Conservation (phyloP, 2,329 filamentous ascomycete species). For the Gnomoniopsis smithogilvyi region DNA sequence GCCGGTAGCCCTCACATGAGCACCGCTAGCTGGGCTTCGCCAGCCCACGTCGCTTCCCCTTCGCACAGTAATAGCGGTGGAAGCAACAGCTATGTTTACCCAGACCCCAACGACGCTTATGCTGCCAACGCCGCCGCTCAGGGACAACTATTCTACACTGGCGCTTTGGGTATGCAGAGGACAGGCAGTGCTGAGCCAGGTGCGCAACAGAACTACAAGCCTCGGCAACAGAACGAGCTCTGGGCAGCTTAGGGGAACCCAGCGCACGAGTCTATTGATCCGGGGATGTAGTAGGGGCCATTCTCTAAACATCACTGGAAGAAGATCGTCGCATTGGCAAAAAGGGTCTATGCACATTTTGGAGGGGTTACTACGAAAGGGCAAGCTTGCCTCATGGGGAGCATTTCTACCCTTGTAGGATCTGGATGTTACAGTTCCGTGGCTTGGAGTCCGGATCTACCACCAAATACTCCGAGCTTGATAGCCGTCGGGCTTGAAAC, state of each 20-base stretch:
- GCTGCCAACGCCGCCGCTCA: constrained; percentile 52
- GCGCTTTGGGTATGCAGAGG: constrained; percentile 58
- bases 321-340: too few species aligned
- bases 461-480: constrained; percentile 1
- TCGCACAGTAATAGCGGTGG: constrained; percentile 57
- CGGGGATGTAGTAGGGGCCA: neutral
- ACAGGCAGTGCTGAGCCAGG: constrained; percentile 71
- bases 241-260: constrained; percentile 36
- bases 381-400: too few species aligned
- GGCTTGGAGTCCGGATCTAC: neutral
- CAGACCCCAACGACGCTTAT: constrained; percentile 71
- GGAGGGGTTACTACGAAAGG: too few species aligned
- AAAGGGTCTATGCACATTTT: too few species aligned
- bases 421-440: neutral
- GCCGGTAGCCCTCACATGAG: constrained; percentile 83
- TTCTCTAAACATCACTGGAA: neutral
- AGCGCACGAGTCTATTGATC: neutral
- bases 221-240: constrained; percentile 47
- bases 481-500: constrained; percentile 1
- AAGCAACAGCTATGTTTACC: constrained; percentile 67
- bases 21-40: constrained; percentile 82
- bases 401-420: too few species aligned
- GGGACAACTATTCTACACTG: constrained; percentile 67
- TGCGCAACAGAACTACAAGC: constrained; percentile 57
- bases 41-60: constrained; percentile 66